Conservation (phyloP, 805 yeast genomes). For the Hanseniaspora valbyensis region DNA sequence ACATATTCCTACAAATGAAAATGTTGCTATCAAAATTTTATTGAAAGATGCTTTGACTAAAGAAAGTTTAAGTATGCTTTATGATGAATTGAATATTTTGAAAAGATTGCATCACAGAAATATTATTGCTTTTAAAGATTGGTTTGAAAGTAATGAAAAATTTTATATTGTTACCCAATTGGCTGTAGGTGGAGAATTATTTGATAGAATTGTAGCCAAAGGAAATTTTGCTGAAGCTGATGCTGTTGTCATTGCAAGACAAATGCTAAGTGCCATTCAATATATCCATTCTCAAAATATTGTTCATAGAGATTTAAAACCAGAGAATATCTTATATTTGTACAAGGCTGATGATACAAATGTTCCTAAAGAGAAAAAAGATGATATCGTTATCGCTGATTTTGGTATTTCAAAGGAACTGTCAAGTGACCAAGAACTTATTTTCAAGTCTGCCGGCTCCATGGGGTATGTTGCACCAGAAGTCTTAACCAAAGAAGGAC, state of each 20-base stretch:
- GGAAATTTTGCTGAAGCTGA: constrained; percentile 85
- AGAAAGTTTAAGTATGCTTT: constrained; percentile 43
- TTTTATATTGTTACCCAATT: constrained; percentile 87
- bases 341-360: constrained; percentile 60
- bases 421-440: constrained; percentile 45
- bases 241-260: constrained; percentile 64
- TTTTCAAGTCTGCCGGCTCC: constrained; percentile 74
- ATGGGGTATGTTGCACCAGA: constrained; percentile 98
- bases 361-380: constrained; percentile 41
- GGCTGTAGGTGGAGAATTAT: constrained; percentile 93
- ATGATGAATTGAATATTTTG: constrained; percentile 65
- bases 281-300: constrained; percentile 68
- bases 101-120: constrained; percentile 66
- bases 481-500: constrained; percentile 68
- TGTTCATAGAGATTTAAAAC: constrained; percentile 90
- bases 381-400: constrained; percentile 80
- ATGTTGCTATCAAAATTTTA: constrained; percentile 84
- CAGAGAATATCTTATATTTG: constrained; percentile 78
- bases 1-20: constrained; percentile 40
- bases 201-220: constrained; percentile 68
- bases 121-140: constrained; percentile 80
- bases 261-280: constrained; percentile 63
- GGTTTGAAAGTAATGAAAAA: constrained; percentile 89
- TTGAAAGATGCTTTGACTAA: constrained; percentile 75
- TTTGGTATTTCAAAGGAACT: constrained; percentile 88